Base-by-base conservation (phyloP, 306 rosid species). In the Casuarina equisetifolia region DNA sequence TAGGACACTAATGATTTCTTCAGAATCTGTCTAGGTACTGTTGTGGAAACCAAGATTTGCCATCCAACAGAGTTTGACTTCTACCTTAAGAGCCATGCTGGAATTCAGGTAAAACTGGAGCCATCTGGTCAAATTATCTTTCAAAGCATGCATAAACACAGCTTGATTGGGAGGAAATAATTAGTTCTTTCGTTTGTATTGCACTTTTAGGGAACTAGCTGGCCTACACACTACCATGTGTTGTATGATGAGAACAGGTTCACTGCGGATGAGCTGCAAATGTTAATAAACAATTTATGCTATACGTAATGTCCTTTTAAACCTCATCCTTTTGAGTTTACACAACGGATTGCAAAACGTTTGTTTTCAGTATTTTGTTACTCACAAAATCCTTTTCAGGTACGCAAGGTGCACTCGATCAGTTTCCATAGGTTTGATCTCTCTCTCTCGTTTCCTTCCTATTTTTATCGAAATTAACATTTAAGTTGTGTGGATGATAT, bases 61-160 rank as follows among this genome's bases (percentile, higher is more conserved):
- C 97, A 93, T 20, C 96, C 96, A 0, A 78, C 91, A 0, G 96
- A 86, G 7, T 85, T 87, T 39, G 96, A 91, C 69, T 93, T 93
- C 57, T 93, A 88, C 46, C 90, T 93, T 6, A 90, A 93, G 44
- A 93, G 97, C 68, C 98, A 93, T 76, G 92, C 96, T 2, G 98
- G 90, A 42, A 91, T 89, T n/a, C 93, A 91, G 78, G 96, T 91
- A 49, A 44, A 67, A 10, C 39, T 4, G 35, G 62, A 9, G 1
- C 25, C 17, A 40, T 20, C 48, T 45, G 11, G 32, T 25, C 32
- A 25, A 25, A 25, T 25, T 25, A 25, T 25, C 32, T 25, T 25
- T 25, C 32, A 25, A 25, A 25, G 32, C 32, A 25, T 36, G 10
- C 54, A 66, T 40, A 11, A 10, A 40, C 42, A 15, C 45, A 15